These are phyloP conservation scores for Mucor irregularis DNA, from an alignment of 371 early-diverging fungal genomes.

Conservation along the genomic window DNA sequence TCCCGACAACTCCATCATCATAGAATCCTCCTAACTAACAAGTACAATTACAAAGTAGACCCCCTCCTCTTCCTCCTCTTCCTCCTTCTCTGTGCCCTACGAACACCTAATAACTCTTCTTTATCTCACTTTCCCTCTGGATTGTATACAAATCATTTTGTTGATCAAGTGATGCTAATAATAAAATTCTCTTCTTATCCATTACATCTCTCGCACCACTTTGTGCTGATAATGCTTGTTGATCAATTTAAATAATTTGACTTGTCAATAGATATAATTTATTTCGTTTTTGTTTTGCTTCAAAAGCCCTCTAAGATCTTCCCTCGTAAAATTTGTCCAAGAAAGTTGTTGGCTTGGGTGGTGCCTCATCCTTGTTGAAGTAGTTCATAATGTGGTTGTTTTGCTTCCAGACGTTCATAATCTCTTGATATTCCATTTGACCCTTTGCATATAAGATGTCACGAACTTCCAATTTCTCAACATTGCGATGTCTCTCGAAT, in stretches of 20 bases:
- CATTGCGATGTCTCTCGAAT: slow-evolving; percentile 87
- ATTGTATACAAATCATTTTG: not conserved
- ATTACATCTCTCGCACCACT: too few species aligned
- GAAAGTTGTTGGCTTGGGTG: slow-evolving; percentile 75
- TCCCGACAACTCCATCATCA: not conserved
- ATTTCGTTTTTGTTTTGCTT: not conserved
- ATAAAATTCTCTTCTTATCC: too few species aligned
- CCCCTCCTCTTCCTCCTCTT: not conserved
- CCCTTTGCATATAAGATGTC: slow-evolving; percentile 91
- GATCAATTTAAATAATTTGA: too few species aligned
- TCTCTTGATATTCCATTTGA: slow-evolving; percentile 88
- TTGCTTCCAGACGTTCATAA: slow-evolving; percentile 95
- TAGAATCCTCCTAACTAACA: not conserved
- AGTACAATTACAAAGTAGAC: not conserved
- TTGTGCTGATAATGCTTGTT: too few species aligned
- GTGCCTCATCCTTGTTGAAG: slow-evolving; percentile 79
- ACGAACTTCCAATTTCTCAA: slow-evolving; percentile 76
- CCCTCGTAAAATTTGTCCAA: slow-evolving; percentile 87
- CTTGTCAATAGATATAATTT: not conserved
- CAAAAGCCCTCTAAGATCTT: slow-evolving; percentile 42
- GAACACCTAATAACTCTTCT: too few species aligned
- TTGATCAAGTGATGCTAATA: too few species aligned
- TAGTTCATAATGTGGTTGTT: slow-evolving; percentile 88
- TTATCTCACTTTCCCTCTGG: not conserved
- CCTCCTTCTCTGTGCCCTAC: too few species aligned